phyloP scores from a whole-genome alignment of 2,329 filamentous ascomycete species.

The Nannizzia gypsea region DNA sequence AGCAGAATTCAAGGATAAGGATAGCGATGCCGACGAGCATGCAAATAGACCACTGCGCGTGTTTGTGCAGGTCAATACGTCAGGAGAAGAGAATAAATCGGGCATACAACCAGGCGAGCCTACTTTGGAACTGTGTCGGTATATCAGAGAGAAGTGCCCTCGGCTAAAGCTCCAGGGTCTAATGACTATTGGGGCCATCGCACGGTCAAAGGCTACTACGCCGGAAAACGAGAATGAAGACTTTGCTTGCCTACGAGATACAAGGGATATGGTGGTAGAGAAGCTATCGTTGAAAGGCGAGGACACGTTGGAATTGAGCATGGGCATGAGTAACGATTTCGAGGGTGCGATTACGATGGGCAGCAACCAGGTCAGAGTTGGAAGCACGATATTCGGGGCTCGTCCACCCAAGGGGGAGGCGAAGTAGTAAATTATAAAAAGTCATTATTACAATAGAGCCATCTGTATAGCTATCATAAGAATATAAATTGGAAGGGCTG shows the following conservation, averaged over 20 bases:
- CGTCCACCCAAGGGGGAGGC: constrained; percentile 70
- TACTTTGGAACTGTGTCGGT: constrained; percentile 54
- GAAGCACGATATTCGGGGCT: constrained; percentile 85
- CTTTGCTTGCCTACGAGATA: constrained; percentile 57
- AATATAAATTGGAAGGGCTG: background rate
- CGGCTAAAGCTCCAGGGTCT: constrained; percentile 65
- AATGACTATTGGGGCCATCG: constrained; percentile 97
- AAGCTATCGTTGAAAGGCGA: constrained; percentile 44
- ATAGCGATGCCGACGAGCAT: constrained; percentile 13
- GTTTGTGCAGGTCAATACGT: constrained; percentile 93
- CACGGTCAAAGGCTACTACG: constrained; percentile 61
- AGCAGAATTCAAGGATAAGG: constrained; percentile 24
- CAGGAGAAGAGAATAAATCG: constrained; percentile 73
- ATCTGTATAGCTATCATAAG: background rate
- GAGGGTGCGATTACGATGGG: constrained; percentile 75
- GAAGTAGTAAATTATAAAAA: constrained; percentile 29
- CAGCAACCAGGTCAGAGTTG: constrained; percentile 80
- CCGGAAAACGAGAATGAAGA: constrained; percentile 82
- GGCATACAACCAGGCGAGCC: constrained; percentile 56
- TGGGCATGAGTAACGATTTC: constrained; percentile 98
- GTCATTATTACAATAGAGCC: background rate
- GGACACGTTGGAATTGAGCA: constrained; percentile 67
- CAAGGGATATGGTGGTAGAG: constrained; percentile 56
- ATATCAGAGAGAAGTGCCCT: constrained; percentile 59
- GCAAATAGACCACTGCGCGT: constrained; percentile 46